Evolutionary conservation across 768 basidiomycete genomes (phyloP).

Genomic region (Serendipita vermifera): DNA sequence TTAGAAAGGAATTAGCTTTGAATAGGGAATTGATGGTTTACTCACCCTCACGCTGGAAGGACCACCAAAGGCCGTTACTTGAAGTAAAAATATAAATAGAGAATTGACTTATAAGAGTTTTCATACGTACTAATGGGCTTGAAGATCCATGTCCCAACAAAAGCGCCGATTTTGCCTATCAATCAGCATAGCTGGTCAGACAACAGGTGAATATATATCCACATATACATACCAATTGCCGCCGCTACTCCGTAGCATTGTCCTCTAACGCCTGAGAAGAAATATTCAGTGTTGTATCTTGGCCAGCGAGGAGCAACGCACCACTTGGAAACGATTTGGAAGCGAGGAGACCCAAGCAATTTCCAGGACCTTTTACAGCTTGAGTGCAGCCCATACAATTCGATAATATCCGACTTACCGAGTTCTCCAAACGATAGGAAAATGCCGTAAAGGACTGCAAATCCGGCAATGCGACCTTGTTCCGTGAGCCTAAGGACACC

Average conservation of each 20-base stretch:
- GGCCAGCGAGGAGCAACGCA: too few species aligned
- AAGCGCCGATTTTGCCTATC: constrained; percentile 61
- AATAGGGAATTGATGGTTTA: constrained; percentile 33
- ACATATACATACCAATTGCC: constrained; percentile 39
- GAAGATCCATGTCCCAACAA: constrained; percentile 57
- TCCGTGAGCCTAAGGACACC: constrained; percentile 32
- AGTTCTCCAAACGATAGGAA: constrained; percentile 85
- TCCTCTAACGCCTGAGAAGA: constrained; percentile 71
- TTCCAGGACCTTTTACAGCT: constrained; percentile 50
- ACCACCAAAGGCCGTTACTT: neutral
- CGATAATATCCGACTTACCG: constrained; percentile 28
- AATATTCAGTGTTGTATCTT: too few species aligned
- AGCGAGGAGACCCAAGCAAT: constrained; percentile 74
- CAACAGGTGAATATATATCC: neutral
- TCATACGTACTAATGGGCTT: constrained; percentile 16
- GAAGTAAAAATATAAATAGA: neutral
- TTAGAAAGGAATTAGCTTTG: constrained; percentile 25
- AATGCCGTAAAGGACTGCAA: constrained; percentile 80
- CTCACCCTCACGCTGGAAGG: neutral
- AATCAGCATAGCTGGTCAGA: constrained; percentile 10
- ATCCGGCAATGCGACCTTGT: constrained; percentile 47
- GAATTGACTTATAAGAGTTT: neutral
- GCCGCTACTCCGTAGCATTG: constrained; percentile 80
- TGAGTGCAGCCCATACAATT: neutral
- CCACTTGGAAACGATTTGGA: constrained; percentile 76